Evolutionary conservation across 1,284 basidiomycete genomes (phyloP).

Genomic region (Irpex sp.): DNA sequence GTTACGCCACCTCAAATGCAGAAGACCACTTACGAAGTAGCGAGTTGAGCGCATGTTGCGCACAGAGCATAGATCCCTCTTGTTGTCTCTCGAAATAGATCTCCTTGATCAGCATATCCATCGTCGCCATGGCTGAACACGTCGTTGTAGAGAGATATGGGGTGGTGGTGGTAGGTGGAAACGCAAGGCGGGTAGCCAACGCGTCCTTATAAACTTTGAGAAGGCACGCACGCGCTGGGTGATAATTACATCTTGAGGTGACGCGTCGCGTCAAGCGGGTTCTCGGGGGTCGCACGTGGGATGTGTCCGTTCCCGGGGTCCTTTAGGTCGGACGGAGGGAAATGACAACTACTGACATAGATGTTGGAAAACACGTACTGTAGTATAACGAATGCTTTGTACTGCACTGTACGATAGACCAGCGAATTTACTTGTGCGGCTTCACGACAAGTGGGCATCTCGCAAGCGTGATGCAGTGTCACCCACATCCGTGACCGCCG

Average conservation of each 20-base stretch:
- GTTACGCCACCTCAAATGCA: constrained; percentile 9
- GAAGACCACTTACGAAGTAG: constrained; percentile 53
- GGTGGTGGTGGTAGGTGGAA: constrained; percentile 8
- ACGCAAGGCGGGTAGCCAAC: neutral
- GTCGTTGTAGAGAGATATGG: neutral
- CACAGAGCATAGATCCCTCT: constrained; percentile 76
- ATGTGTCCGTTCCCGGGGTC: neutral
- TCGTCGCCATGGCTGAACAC: constrained; percentile 43
- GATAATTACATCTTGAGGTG: neutral
- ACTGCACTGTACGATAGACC: no score
- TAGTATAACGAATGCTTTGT: no score
- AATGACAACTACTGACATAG: neutral
- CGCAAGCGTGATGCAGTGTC: neutral
- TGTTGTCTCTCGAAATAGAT: constrained; percentile 81
- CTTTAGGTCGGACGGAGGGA: neutral
- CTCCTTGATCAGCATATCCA: constrained; percentile 47
- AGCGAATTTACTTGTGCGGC: no score
- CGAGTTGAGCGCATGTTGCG: constrained; percentile 81
- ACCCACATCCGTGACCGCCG: neutral
- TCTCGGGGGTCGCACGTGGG: neutral
- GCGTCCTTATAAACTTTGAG: neutral
- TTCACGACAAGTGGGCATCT: neutral
- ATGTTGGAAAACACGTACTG: no score
- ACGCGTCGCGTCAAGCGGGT: constrained; percentile 9
- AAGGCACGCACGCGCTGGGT: neutral